Evolutionary conservation across 1,284 basidiomycete species (phyloP).

Genomic region (Coriolopsis trogii): DNA sequence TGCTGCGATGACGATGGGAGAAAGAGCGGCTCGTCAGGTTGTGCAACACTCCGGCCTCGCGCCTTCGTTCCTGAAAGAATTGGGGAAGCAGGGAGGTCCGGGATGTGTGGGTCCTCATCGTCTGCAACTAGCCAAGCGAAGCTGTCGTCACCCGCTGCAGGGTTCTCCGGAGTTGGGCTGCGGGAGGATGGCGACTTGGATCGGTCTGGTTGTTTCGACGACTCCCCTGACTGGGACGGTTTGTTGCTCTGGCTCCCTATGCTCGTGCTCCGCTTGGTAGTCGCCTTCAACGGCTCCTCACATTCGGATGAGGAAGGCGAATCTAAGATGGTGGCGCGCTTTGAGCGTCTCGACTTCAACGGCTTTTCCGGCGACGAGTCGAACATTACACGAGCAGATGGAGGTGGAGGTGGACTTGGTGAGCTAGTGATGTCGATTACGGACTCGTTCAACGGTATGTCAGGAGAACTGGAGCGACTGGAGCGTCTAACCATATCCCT

Average conservation of each 20-base stretch:
- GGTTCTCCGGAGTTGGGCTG: conserved; percentile 4
- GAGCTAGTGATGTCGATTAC: conserved; percentile 31
- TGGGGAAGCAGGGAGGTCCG: conserved; percentile 55
- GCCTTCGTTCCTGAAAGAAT: conserved; percentile 7
- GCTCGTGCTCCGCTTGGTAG: conserved; percentile 13
- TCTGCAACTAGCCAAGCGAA: conserved; percentile 67
- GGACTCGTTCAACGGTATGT: conserved; percentile 24
- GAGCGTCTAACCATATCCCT: neutral
- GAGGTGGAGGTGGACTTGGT: conserved; percentile 6
- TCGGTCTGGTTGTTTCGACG: conserved; percentile 12
- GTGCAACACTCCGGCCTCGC: neutral
- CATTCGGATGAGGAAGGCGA: conserved; percentile 16
- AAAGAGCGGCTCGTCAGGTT: conserved; percentile 16
- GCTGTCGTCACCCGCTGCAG: conserved; percentile 25
- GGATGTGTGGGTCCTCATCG: conserved; percentile 51
- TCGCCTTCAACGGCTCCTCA: conserved; percentile 11
- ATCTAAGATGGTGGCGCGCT: neutral
- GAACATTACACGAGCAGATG: conserved; percentile 12
- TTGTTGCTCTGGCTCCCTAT: conserved; percentile 3
- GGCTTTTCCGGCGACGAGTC: conserved; percentile 16
- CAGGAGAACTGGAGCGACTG: conserved; percentile 21
- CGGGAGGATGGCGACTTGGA: conserved; percentile 18
- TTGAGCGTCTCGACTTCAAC: neutral
- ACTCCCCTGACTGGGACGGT: conserved; percentile 3
- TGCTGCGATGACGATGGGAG: conserved; percentile 10